These are phyloP conservation scores for Coemansia aciculifera DNA, from an alignment of 192 early-diverging fungal species.

Conservation along the genomic window DNA sequence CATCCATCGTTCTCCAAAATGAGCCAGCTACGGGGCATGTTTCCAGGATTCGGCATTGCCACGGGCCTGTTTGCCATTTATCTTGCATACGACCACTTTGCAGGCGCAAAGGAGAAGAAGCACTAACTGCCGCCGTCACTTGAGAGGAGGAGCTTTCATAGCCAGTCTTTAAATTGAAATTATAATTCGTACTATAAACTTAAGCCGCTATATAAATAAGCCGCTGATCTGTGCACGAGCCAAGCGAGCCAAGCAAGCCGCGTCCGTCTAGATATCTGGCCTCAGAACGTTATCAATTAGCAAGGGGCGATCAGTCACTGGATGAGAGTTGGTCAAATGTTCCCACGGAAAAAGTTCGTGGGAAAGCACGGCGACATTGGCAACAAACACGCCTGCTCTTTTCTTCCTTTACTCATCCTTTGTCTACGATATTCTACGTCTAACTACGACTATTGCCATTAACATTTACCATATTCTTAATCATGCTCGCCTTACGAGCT, in stretches of 20 bases:
- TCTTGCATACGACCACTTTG: constrained; percentile 65
- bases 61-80: constrained; percentile 74
- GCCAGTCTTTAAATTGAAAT: neutral
- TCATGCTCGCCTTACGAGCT: neutral
- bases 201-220: neutral
- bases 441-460: neutral
- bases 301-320: neutral
- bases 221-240: neutral
- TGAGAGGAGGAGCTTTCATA: neutral
- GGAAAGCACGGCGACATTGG: too few relatives aligned
- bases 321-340: neutral
- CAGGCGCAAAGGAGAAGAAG: constrained; percentile 39
- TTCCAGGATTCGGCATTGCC: constrained; percentile 77
- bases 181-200: neutral
- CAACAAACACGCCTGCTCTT: neutral
- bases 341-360: neutral
- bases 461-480: neutral
- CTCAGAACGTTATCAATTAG: too few relatives aligned
- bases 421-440: neutral
- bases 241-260: neutral
- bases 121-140: constrained; percentile 13
- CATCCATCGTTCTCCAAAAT: constrained; percentile 68
- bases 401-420: neutral
- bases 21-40: constrained; percentile 63
- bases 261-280: neutral